Base-by-base conservation (phyloP, 345 rosid species). In the Ailanthus altissimus region DNA sequence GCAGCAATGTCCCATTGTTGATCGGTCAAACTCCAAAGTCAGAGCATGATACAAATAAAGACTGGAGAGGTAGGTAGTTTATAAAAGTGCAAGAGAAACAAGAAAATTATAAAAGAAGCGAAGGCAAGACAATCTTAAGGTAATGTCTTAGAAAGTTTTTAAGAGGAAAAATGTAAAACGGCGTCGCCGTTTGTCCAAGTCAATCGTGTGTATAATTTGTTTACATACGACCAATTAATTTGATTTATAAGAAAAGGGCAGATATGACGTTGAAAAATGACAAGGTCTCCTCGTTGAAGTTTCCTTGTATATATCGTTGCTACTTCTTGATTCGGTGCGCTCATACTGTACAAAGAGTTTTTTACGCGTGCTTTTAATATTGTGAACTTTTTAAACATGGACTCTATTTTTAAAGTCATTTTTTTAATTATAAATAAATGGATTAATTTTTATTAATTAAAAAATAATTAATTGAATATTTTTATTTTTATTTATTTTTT, bases 1-100 rank as follows among this genome's bases (percentile, higher is more conserved):
- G 84, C 94, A 94, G 86, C 93, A 89, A 75, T 85, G 97, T 49
- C 98, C 96, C 98, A 94, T 94, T 18, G 82, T 69, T 68, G 73
- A 8, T 47, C 12, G 46, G 28, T 21, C 40, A 77, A 81, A 82
- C 66, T 73, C 70, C 42, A 74, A 80, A 79, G 80, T 87, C 84
- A 85, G 81, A 65, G 70, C 53, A 21, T 21, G 13, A 9, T 36
- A 45, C 20, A 13, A 32, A 32, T 32, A 32, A 1, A 32, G 38
- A 32, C 36, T 45, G 2, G 36, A 15, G 38, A 45, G 70, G 18
- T 21, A 10, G 49, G 43, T 66, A 53, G 2, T 20, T n/a, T 45
- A 45, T 45, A 45, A 45, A n/a, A 45, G 8, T 6, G 2, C 8
- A 45, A 45, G 8, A 45, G 11, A 7, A 50, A 0, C 54, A 0